Evolutionary conservation across 2,329 filamentous ascomycete genomes (phyloP).

Genomic region (Piedraia hortae): DNA sequence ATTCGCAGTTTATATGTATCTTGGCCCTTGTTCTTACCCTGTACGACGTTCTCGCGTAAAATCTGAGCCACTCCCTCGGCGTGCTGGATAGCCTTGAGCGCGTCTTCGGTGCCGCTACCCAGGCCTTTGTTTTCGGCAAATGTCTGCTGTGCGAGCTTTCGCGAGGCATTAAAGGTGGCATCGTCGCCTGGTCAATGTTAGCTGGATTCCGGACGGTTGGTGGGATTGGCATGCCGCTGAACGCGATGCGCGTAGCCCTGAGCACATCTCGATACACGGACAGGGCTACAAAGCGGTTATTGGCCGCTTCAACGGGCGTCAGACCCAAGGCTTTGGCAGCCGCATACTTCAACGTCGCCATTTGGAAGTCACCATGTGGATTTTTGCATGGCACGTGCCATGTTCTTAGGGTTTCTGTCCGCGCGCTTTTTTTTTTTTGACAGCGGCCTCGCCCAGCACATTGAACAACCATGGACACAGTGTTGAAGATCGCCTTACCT

Average conservation of each 20-base stretch:
- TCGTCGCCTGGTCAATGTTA: conserved; percentile 32
- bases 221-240: conserved; percentile 19
- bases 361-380: not conserved
- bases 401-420: conserved; percentile 49
- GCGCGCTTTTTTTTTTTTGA: conserved; percentile 5
- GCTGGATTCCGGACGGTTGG: not conserved
- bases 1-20: conserved; percentile 41
- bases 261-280: conserved; percentile 57
- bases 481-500: conserved; percentile 49
- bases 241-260: conserved; percentile 57
- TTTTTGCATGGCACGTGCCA: no score
- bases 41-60: conserved; percentile 61
- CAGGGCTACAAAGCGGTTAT: conserved; percentile 29
- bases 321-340: no score
- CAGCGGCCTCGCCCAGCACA: conserved; percentile 1
- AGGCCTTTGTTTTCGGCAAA: conserved; percentile 44
- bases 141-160: conserved; percentile 38
- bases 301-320: conserved; percentile 7
- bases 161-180: conserved; percentile 40
- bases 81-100: conserved; percentile 39
- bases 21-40: conserved; percentile 25
- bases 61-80: conserved; percentile 63
- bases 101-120: conserved; percentile 28
- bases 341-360: conserved; percentile 1
- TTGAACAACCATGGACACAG: conserved; percentile 21